Base-by-base conservation (phyloP, 2,329 filamentous ascomycete species). In the Sporothrix phasma region DNA sequence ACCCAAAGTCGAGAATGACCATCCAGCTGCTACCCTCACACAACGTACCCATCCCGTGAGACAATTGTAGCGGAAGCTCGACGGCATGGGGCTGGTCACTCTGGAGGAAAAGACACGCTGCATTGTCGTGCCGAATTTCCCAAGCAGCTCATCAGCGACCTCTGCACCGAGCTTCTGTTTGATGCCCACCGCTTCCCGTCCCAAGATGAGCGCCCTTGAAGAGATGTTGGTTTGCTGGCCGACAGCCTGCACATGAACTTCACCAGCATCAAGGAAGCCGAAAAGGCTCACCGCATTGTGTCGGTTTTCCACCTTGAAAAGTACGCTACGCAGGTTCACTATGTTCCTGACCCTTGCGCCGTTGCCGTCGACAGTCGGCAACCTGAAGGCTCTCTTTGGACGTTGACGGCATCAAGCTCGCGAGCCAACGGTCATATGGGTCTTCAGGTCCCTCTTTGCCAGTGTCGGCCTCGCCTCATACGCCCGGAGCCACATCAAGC, bases 191-290 rank as follows among this genome's bases (percentile, higher is more conserved):
- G 22, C 5, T 19, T 46, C 4, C 66, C 63, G 0, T 19, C 19
- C n/a, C 10, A 59, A 51, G 3, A 17, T 66, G 15, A 41, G 54
- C 10, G 31, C 39, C 0, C 58, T 69, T 1, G 67, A 69, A 22
- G 67, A 69, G 39, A 58, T 69, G 53, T 69, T n/a, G 67, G 67
- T 69, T 65, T 22, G 61, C 59, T 11, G 64, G 46, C n/a, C 11
- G 29, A 63, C 11, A 47, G 26, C 0, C 26, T 69, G 15, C 61
- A 66, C 49, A 66, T 69, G 6, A 61, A 66, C 17, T 69, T 65
- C 31, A 66, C 63, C 1, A 68, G 64, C 59, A 66, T 68, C n/a
- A 41, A 47, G 0, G 66, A 66, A 26, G 65, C 66, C 3, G 54
- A 53, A 3, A 63, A 58, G 19, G 67, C 66, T 3, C 47, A 63